These are phyloP conservation scores for Nannizziopsis arthrosporioides DNA, from an alignment of 2,329 filamentous ascomycete species.

Conservation along the genomic window DNA sequence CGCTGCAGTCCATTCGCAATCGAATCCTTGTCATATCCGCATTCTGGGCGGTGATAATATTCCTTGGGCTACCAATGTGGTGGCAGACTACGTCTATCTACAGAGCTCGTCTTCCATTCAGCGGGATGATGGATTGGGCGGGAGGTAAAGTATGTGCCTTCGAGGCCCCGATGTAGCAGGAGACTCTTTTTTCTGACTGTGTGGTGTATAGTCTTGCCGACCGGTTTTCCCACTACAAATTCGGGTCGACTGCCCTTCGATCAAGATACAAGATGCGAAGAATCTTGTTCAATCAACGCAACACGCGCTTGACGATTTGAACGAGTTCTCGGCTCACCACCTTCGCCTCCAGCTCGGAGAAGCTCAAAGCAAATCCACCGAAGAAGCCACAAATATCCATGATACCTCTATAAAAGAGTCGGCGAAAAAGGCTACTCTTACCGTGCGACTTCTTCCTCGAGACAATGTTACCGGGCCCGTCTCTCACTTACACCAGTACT, in stretches of 20 bases:
- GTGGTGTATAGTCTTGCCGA: constrained; percentile 56
- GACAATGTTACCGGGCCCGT: constrained; percentile 40
- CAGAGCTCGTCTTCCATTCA: constrained; percentile 68
- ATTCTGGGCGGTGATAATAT: constrained; percentile 79
- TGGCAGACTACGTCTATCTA: constrained; percentile 90
- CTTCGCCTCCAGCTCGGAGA: constrained; percentile 57
- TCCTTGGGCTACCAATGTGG: constrained; percentile 86
- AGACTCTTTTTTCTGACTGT: background rate
- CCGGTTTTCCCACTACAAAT: constrained; percentile 81
- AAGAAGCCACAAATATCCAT: constrained; percentile 5
- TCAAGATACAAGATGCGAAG: constrained; percentile 57
- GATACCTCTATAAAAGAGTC: constrained; percentile 9
- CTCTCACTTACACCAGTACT: constrained; percentile 56
- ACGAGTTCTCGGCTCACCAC: constrained; percentile 75
- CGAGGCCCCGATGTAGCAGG: background rate
- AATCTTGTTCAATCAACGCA: constrained; percentile 71
- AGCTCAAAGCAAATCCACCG: constrained; percentile 15
- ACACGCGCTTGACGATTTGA: constrained; percentile 71
- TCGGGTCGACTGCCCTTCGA: constrained; percentile 56
- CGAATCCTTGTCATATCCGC: constrained; percentile 68
- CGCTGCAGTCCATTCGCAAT: constrained; percentile 53
- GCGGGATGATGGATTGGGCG: constrained; percentile 82
- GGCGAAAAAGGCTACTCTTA: constrained; percentile 44
- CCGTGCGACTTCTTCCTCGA: constrained; percentile 54
- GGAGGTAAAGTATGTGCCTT: constrained; percentile 61